A percentile compares a stretch with the other conserved stretches of the same genome.
These are phyloP conservation scores for Fusarium tjaetaba DNA, from an alignment of 2,329 filamentous ascomycete species.

Conservation along the genomic window DNA sequence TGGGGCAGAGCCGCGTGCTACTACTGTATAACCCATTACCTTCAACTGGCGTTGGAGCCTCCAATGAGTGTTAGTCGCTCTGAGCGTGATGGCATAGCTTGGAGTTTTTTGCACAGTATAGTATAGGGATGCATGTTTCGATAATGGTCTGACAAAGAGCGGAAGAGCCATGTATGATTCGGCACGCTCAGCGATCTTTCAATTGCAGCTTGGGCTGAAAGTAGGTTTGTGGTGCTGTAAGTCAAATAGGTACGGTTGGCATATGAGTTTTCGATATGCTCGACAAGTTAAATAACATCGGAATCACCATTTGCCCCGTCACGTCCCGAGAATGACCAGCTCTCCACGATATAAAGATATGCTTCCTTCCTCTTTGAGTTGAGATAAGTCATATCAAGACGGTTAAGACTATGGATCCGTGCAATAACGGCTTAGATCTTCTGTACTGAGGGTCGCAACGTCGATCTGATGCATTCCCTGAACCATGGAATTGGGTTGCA, in stretches of 20 bases:
- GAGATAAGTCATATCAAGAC: neutral
- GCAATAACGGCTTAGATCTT: neutral
- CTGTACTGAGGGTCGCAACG: neutral
- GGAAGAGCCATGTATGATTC: neutral
- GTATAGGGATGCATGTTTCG: neutral
- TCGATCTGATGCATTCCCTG: neutral
- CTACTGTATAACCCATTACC: neutral
- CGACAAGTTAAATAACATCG: neutral
- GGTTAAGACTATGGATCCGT: neutral
- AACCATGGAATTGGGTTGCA: neutral
- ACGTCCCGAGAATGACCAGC: too few species aligned
- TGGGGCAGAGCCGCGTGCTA: slow-evolving; percentile 5
- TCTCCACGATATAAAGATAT: neutral
- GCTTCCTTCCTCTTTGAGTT: neutral
- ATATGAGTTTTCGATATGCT: neutral
- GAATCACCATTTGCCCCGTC: neutral
- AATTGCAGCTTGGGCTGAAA: neutral
- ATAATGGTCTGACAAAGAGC: neutral
- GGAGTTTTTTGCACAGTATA: neutral
- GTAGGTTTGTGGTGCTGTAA: neutral
- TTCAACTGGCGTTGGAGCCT: neutral
- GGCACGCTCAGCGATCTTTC: neutral
- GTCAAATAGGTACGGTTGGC: neutral
- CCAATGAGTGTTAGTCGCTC: neutral
- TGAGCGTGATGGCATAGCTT: neutral